Evolutionary conservation across 2,329 filamentous ascomycete species (phyloP).

Genomic region (Plectosphaerella plurivora): DNA sequence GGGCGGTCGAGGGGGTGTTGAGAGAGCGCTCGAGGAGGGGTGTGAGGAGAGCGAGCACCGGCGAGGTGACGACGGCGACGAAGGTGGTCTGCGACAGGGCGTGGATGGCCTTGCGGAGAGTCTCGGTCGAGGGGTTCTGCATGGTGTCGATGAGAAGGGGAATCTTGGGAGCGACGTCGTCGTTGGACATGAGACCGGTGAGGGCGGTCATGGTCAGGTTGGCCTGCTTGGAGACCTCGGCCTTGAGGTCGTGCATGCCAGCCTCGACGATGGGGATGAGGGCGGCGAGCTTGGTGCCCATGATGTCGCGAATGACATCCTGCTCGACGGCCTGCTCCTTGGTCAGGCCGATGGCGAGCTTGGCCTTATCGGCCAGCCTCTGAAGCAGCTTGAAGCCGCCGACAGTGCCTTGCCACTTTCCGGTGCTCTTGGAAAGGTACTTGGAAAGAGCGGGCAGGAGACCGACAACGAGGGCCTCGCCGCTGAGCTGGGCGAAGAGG

Average conservation of each 20-base stretch:
- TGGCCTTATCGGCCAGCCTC: conserved; percentile 91
- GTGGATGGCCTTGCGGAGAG: conserved; percentile 92
- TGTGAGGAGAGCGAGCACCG: conserved; percentile 88
- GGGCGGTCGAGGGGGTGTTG: conserved; percentile 83
- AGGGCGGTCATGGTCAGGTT: conserved; percentile 87
- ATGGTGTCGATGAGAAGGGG: conserved; percentile 91
- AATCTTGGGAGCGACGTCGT: conserved; percentile 90
- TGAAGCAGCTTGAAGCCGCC: conserved; percentile 81
- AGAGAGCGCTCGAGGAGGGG: conserved; percentile 91
- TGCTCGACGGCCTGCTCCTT: conserved; percentile 83
- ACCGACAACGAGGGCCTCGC: conserved; percentile 79
- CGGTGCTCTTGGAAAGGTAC: conserved; percentile 78
- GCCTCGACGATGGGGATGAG: conserved; percentile 88
- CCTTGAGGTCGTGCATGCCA: conserved; percentile 95
- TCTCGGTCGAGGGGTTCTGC: conserved; percentile 86
- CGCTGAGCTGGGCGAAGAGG: conserved; percentile 71
- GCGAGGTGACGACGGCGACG: conserved; percentile 91
- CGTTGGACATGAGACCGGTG: conserved; percentile 87
- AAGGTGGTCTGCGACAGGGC: conserved; percentile 98
- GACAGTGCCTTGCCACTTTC: conserved; percentile 96
- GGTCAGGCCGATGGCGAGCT: conserved; percentile 72
- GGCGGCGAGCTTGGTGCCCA: conserved; percentile 81
- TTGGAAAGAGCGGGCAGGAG: conserved; percentile 70
- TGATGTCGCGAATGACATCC: conserved; percentile 82
- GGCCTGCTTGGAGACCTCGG: conserved; percentile 84